phyloP scores from a whole-genome alignment of 176 grass and related monocot genomes.

The Dendrocalamus sinicus region DNA sequence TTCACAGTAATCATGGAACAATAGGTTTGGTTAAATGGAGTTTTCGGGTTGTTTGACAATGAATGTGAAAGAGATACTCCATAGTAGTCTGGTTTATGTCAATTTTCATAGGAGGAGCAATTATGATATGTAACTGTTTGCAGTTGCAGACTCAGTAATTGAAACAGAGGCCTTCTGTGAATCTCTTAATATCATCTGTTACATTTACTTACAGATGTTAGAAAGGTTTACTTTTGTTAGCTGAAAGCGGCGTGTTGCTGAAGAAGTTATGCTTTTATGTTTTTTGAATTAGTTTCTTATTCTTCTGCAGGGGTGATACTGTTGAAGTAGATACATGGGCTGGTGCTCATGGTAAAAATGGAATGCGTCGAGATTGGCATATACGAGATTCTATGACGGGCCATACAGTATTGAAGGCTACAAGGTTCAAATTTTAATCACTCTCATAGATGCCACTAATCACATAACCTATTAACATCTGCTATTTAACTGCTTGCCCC shows the following conservation, averaged over 20 bases:
- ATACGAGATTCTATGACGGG: conserved; percentile 77
- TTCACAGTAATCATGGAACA: conserved; percentile 1
- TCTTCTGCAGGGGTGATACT: conserved; percentile 80
- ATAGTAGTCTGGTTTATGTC: conserved; percentile 8
- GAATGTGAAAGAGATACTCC: conserved; percentile 38
- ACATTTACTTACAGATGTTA: not conserved
- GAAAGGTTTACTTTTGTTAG: not conserved
- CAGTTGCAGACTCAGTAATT: conserved; percentile 30
- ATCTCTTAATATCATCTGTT: conserved; percentile 29
- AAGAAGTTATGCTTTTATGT: not conserved
- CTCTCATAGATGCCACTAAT: not conserved
- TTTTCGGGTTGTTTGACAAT: conserved; percentile 40
- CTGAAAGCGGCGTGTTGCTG: not conserved
- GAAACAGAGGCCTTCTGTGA: not conserved
- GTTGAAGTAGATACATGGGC: conserved; percentile 95
- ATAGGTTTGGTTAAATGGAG: conserved; percentile 33
- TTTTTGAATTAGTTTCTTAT: conserved; percentile 37
- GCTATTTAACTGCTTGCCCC: not conserved
- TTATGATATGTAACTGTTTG: conserved; percentile 31
- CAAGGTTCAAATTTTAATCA: conserved; percentile 58
- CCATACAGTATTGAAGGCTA: conserved; percentile 80
- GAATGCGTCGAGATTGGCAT: conserved; percentile 95
- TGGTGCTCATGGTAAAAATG: conserved; percentile 87
- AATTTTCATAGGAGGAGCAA: conserved; percentile 31
- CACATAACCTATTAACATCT: not conserved